phyloP scores from a whole-genome alignment of 176 grass and related monocot genomes.

The Aegilops umbellulata region DNA sequence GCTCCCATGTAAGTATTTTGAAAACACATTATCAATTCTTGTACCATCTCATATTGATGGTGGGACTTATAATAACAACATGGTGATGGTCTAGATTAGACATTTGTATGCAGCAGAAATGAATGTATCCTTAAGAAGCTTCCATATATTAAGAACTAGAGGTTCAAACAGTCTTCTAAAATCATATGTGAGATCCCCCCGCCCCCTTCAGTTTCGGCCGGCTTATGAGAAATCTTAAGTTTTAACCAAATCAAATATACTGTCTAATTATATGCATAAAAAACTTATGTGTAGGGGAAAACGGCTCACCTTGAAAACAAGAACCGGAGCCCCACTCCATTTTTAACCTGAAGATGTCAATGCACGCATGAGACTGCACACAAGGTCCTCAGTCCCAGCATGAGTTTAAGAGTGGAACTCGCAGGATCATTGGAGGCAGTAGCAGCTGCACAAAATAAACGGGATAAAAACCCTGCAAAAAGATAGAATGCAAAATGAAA shows the following conservation, averaged over 20 bases:
- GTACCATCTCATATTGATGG: background rate
- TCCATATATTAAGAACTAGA: background rate
- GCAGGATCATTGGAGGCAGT: conserved; percentile 24
- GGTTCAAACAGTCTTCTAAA: background rate
- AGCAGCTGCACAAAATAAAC: conserved; percentile 2
- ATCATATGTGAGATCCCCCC: background rate
- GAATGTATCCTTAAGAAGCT: background rate
- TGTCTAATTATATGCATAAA: background rate
- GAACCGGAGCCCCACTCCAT: conserved; percentile 56
- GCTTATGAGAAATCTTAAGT: background rate
- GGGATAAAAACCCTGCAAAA: background rate
- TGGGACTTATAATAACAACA: background rate
- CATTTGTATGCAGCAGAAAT: background rate
- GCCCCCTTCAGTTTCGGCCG: background rate
- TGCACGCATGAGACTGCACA: conserved; percentile 26
- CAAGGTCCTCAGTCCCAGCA: conserved; percentile 25
- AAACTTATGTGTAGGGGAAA: background rate
- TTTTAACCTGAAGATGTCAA: conserved; percentile 35
- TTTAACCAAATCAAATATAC: conserved; percentile 8
- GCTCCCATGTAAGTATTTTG: background rate
- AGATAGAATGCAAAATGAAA: background rate
- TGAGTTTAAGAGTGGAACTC: background rate
- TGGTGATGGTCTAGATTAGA: background rate
- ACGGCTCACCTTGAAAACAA: conserved; percentile 35
- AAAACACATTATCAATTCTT: background rate